Evolutionary conservation across 2,329 filamentous ascomycete genomes (phyloP).

Genomic region (Alternaria incomplexa): DNA sequence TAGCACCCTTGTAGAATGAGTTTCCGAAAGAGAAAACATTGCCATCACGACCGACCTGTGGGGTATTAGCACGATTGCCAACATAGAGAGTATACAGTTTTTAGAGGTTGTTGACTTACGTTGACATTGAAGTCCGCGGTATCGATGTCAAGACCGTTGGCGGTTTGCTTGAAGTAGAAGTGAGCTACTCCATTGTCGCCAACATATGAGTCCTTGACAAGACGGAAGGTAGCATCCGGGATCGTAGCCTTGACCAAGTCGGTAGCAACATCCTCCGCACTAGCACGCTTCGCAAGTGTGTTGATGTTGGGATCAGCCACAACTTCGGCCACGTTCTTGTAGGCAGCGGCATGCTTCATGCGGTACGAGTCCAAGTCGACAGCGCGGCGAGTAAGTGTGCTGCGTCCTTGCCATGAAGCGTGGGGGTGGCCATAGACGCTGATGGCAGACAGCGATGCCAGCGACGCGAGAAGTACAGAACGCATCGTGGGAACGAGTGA

Average conservation of each 20-base stretch:
- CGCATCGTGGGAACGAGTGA: slow-evolving; percentile 32
- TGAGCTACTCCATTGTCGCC: slow-evolving; percentile 63
- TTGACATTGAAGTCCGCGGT: slow-evolving; percentile 68
- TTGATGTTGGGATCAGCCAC: slow-evolving; percentile 26
- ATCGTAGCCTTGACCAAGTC: slow-evolving; percentile 41
- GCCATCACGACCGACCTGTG: slow-evolving; percentile 59
- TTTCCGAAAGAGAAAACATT: slow-evolving; percentile 65
- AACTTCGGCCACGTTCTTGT: slow-evolving; percentile 30
- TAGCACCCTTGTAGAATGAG: slow-evolving; percentile 54
- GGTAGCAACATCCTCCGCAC: slow-evolving; percentile 39
- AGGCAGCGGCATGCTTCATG: slow-evolving; percentile 30
- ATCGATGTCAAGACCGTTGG: slow-evolving; percentile 64
- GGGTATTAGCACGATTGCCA: background rate
- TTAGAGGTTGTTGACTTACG: slow-evolving; percentile 47
- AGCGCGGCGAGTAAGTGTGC: slow-evolving; percentile 25
- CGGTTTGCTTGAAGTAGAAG: slow-evolving; percentile 66
- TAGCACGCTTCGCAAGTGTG: slow-evolving; percentile 28
- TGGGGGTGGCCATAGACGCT: slow-evolving; percentile 33
- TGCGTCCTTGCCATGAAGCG: slow-evolving; percentile 9
- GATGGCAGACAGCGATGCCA: slow-evolving; percentile 35
- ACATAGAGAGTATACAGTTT: background rate
- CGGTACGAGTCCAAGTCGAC: slow-evolving; percentile 44
- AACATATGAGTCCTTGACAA: slow-evolving; percentile 61
- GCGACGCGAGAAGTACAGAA: slow-evolving; percentile 37
- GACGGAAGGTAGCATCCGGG: slow-evolving; percentile 55